Evolutionary conservation across 176 grass and related monocot species (phyloP).

Genomic region (Raddia distichophylla): DNA sequence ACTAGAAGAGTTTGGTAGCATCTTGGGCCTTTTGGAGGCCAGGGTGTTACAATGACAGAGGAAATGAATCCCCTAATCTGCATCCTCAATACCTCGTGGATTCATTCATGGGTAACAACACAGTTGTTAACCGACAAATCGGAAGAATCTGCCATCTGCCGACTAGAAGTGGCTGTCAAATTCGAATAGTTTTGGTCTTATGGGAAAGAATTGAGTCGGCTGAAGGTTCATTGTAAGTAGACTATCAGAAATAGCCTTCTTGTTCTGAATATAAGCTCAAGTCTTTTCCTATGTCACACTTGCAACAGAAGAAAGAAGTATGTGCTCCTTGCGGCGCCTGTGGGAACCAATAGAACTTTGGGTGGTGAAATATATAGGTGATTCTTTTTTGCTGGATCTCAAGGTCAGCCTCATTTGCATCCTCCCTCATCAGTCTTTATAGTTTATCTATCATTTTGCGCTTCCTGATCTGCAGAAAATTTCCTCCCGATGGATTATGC

Average conservation of each 20-base stretch:
- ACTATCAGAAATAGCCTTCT: neutral
- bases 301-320: conserved; percentile 15
- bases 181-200: neutral
- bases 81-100: neutral
- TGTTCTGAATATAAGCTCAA: neutral
- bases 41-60: no score
- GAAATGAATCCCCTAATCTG: neutral
- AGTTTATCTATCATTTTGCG: neutral
- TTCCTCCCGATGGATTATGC: neutral
- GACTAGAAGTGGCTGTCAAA: neutral
- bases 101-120: neutral
- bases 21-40: no score
- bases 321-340: conserved; percentile 12
- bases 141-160: neutral
- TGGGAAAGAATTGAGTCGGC: neutral
- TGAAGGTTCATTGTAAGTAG: conserved; percentile 9
- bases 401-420: neutral
- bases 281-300: neutral
- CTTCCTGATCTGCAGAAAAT: neutral
- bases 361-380: neutral
- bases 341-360: neutral
- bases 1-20: no score
- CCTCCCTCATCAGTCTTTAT: neutral
- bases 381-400: conserved; percentile 11
- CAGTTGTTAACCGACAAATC: neutral